Conservation (phyloP, 352 stramenopile genomes). For the Globisporangium canariense region DNA sequence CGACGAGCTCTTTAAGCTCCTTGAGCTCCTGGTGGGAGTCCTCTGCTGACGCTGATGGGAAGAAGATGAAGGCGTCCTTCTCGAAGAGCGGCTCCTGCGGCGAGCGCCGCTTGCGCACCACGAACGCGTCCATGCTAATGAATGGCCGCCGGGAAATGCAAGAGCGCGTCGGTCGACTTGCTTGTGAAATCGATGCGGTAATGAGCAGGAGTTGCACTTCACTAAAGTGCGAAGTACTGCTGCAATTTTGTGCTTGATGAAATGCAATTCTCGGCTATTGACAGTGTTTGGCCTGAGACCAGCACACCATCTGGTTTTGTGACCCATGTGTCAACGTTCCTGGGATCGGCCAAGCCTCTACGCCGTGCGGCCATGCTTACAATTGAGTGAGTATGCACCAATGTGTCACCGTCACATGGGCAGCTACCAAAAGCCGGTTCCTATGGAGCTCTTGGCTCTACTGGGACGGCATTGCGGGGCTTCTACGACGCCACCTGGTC, state of each 20-base stretch:
- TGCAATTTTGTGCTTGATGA: constrained; percentile 2
- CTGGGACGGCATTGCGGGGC: neutral
- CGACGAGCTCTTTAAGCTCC: constrained; percentile 23
- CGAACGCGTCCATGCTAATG: constrained; percentile 55
- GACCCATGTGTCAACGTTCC: constrained; percentile 8
- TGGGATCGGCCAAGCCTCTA: constrained; percentile 1
- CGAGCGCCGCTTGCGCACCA: constrained; percentile 29
- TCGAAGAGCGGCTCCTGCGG: constrained; percentile 31
- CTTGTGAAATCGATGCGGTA: neutral
- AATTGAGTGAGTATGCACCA: neutral
- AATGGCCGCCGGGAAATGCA: neutral
- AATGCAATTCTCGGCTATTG: neutral
- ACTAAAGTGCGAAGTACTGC: neutral
- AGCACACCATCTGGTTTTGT: constrained; percentile 7
- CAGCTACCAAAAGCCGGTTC: neutral
- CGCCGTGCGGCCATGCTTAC: neutral
- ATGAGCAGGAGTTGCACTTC: neutral
- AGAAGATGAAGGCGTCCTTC: constrained; percentile 29
- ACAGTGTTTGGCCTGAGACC: neutral
- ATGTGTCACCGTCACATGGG: too few relatives aligned
- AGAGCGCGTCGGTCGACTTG: neutral
- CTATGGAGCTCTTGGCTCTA: neutral
- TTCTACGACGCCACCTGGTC: neutral
- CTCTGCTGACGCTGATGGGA: constrained; percentile 5
- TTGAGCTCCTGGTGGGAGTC: neutral